phyloP scores from a whole-genome alignment of 495 filamentous ascomycete genomes.

The Pseudomonodictys pantanalensis region DNA sequence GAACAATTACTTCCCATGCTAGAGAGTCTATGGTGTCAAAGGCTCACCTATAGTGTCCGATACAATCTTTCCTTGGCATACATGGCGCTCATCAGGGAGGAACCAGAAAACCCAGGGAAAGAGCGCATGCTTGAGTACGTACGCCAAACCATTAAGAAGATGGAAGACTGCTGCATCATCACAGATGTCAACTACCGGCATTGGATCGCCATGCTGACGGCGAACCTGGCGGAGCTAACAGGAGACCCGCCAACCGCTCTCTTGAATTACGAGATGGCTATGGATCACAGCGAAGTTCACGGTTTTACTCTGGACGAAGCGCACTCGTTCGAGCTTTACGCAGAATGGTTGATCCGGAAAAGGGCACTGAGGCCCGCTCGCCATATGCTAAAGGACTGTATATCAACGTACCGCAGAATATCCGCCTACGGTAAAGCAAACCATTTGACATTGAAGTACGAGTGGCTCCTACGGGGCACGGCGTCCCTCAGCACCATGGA shows the following conservation, averaged over 20 bases:
- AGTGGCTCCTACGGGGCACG: conserved; percentile 66
- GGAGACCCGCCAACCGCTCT: conserved; percentile 61
- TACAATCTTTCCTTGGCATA: conserved; percentile 71
- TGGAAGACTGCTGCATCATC: conserved; percentile 64
- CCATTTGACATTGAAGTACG: conserved; percentile 67
- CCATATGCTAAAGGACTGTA: conserved; percentile 65
- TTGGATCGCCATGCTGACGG: conserved; percentile 73
- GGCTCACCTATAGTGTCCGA: conserved; percentile 60
- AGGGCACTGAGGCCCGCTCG: conserved; percentile 71
- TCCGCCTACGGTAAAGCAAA: conserved; percentile 72
- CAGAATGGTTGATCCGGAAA: conserved; percentile 68
- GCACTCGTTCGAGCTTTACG: conserved; percentile 71
- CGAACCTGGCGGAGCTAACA: conserved; percentile 64
- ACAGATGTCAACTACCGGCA: conserved; percentile 77
- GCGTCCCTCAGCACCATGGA: conserved; percentile 62
- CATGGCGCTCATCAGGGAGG: conserved; percentile 58
- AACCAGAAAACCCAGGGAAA: conserved; percentile 50
- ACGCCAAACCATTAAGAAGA: conserved; percentile 56
- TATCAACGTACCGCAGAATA: conserved; percentile 69
- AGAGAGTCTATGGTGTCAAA: conserved; percentile 67
- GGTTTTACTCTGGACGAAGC: conserved; percentile 78
- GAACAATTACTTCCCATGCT: conserved; percentile 57
- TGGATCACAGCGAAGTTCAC: conserved; percentile 78
- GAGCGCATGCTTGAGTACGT: conserved; percentile 57
- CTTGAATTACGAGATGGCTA: conserved; percentile 66